Evolutionary conservation across 176 grass and related monocot genomes (phyloP).

Genomic region (Carex cristatella): DNA sequence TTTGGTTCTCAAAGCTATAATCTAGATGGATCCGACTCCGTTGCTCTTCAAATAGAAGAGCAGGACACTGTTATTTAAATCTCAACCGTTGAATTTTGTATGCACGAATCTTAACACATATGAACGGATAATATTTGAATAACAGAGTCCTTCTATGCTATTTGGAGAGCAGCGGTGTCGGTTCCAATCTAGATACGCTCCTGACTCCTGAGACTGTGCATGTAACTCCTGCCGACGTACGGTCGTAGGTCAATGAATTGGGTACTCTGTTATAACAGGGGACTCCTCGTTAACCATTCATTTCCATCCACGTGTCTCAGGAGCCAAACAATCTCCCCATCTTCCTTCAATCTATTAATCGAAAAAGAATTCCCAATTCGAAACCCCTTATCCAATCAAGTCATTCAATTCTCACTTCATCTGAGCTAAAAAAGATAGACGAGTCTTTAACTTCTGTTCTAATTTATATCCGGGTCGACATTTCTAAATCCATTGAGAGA

Average conservation of each 20-base stretch:
- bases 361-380: not conserved
- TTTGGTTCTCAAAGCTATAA: not conserved
- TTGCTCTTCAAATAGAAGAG: too few species aligned
- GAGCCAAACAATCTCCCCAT: not conserved
- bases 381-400: not conserved
- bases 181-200: not conserved
- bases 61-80: too few species aligned
- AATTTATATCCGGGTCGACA: not conserved
- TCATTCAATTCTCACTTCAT: not conserved
- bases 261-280: not conserved
- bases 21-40: too few species aligned
- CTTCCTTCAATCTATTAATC: not conserved
- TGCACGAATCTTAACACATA: too few species aligned
- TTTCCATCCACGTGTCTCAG: not conserved
- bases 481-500: not conserved
- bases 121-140: too few species aligned
- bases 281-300: not conserved
- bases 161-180: too few species aligned
- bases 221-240: not conserved
- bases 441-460: not conserved
- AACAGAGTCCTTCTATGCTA: too few species aligned
- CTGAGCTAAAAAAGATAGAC: not conserved
- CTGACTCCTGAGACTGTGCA: not conserved
- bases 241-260: not conserved
- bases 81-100: too few species aligned